Conservation (phyloP, 768 basidiomycete species). For the Baorangia bicolor region DNA sequence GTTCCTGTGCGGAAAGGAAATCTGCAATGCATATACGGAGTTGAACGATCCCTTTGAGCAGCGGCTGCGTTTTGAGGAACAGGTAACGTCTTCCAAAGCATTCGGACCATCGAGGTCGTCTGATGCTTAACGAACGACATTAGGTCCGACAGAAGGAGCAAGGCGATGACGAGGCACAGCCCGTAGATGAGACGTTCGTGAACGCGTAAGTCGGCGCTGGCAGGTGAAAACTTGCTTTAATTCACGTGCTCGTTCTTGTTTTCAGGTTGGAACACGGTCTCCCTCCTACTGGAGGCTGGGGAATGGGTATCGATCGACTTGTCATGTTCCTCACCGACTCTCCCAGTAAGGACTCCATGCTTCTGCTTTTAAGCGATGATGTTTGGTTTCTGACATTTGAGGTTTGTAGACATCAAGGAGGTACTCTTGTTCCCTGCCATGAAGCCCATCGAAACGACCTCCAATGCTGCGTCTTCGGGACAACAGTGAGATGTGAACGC, state of each 20-base stretch:
- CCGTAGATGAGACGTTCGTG: constrained; percentile 92
- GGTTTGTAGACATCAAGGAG: constrained; percentile 88
- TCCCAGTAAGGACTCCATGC: constrained; percentile 59
- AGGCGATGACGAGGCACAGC: constrained; percentile 98
- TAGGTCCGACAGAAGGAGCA: constrained; percentile 89
- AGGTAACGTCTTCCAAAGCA: constrained; percentile 43
- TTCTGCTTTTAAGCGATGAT: background rate
- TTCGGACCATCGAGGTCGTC: background rate
- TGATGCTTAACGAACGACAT: background rate
- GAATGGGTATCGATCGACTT: constrained; percentile 90
- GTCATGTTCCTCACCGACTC: constrained; percentile 99
- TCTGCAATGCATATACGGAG: constrained; percentile 99
- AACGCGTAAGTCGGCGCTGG: constrained; percentile 67
- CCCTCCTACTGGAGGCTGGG: constrained; percentile 97
- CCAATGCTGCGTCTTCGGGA: constrained; percentile 34
- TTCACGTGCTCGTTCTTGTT: background rate
- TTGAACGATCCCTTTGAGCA: constrained; percentile 99
- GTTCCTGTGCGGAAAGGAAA: constrained; percentile 97
- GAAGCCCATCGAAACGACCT: constrained; percentile 70
- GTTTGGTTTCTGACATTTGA: constrained; percentile 2
- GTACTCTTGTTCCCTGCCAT: constrained; percentile 96
- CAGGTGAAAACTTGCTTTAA: background rate
- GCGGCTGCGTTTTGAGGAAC: constrained; percentile 92
- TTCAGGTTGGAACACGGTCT: constrained; percentile 91
- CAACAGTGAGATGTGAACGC: constrained; percentile 6